Base-by-base conservation (phyloP, 2,329 filamentous ascomycete species). In the Bertia moriformis region DNA sequence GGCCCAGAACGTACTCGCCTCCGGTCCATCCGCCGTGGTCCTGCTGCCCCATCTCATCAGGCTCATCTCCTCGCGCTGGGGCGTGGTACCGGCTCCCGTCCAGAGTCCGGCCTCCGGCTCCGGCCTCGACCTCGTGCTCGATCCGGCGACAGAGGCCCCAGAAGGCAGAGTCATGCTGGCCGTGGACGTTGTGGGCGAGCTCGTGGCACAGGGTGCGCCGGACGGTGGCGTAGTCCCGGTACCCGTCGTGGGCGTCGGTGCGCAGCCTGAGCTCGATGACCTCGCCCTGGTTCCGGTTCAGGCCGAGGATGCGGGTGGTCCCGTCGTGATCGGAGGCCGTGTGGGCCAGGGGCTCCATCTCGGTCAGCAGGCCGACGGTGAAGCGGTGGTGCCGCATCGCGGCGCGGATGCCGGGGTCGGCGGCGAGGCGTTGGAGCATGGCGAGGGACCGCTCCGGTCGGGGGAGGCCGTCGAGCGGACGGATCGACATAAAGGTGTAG, bases 241-340 rank as follows among this genome's bases (percentile, higher is more conserved):
- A 96, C 1, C 91, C 91, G 55, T 94, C 87, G 54, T 91, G 85
- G 2, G 83, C 84, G 60, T 98, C 91, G 1, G 91, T 96, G n/a
- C 91, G 68, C 27, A 98, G 61, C 0, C 91, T 67, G 44, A 98
- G 60, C 65, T 96, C 88, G 41, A 98, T 94, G 1, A 86, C 84
- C 56, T 94, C 81, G 43, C 91, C 91, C 2, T 67, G 60, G 53
- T 96, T 95, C 10, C 86, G 68, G 54, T 98, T 98, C 30, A 96
- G 57, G 0, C 91, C 91, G 0, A 96, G 61, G 1, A 84, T 88
- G 35, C 85, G 71, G 38, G 78, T 78, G 14, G 69, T 71, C 35
- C 73, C 72, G 50, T 91, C 81, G 51, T 84, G 80, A 3, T 73
- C 83, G 1, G 65, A 57, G 44, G 69, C 56, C 0, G 88, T 95